Evolutionary conservation across 2,329 filamentous ascomycete genomes (phyloP).

Genomic region (Colletotrichum acutatum): DNA sequence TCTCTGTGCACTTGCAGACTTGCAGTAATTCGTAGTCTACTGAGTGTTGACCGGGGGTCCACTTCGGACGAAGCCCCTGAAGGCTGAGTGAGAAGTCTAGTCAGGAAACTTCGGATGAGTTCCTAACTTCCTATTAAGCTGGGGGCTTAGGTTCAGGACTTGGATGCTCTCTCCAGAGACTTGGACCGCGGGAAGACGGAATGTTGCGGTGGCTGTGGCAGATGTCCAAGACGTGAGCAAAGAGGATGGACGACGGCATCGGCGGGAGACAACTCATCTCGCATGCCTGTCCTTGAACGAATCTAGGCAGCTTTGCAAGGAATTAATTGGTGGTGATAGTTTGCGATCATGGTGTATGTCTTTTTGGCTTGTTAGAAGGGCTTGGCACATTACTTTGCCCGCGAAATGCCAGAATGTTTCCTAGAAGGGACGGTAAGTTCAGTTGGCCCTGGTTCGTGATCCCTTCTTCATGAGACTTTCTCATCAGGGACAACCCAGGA

Average conservation of each 20-base stretch:
- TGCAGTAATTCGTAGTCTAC: too few relatives aligned
- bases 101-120: background rate
- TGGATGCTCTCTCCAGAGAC: background rate
- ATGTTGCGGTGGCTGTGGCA: background rate
- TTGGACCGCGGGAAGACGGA: slow-evolving; percentile 7
- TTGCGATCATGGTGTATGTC: background rate
- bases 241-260: background rate
- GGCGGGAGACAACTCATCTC: background rate
- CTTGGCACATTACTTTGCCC: background rate
- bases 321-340: background rate
- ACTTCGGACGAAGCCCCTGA: background rate
- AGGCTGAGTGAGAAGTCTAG: background rate
- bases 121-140: background rate
- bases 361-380: background rate
- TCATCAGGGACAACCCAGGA: background rate
- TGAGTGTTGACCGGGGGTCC: background rate
- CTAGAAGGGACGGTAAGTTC: background rate
- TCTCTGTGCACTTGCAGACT: background rate
- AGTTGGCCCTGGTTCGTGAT: background rate
- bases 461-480: background rate
- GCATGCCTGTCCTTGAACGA: background rate
- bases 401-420: background rate
- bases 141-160: background rate
- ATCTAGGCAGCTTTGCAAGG: background rate
- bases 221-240: background rate